Evolutionary conservation across 106 monocot genomes (phyloP).

Genomic region (Chionographis japonica): DNA sequence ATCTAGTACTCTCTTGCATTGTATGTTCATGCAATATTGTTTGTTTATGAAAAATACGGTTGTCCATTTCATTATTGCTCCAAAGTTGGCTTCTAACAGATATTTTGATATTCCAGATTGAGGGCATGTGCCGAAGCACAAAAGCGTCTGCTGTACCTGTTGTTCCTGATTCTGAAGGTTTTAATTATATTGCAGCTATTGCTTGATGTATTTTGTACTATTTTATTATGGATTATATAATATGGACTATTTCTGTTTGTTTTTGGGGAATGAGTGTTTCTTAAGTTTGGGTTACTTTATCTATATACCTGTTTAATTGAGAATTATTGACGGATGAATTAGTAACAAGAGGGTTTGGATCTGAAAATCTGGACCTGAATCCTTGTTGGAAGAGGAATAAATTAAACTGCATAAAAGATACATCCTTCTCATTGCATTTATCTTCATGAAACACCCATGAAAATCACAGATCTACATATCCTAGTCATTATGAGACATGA

Average conservation of each 20-base stretch:
- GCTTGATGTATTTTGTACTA: too few species aligned
- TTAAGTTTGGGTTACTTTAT: background rate
- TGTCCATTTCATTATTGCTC: background rate
- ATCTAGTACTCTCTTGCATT: background rate
- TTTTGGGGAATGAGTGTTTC: background rate
- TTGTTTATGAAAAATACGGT: background rate
- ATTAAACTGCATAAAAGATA: too few species aligned
- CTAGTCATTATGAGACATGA: too few species aligned
- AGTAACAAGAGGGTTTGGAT: too few species aligned
- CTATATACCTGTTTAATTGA: background rate
- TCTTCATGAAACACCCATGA: too few species aligned
- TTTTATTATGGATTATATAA: too few species aligned
- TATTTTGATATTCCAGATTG: constrained; percentile 58
- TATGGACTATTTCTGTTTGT: too few species aligned
- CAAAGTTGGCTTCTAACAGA: background rate
- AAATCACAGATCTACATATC: too few species aligned
- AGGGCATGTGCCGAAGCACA: constrained; percentile 77
- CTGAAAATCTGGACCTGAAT: too few species aligned
- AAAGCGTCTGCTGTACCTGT: constrained; percentile 86
- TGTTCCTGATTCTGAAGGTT: constrained; percentile 93
- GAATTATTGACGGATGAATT: background rate
- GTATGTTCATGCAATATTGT: background rate
- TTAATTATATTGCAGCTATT: background rate
- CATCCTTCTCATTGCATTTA: too few species aligned
- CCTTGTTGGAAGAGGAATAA: too few species aligned